Percentiles rank a stretch among this genome's conserved stretches.
Conservation (phyloP, 345 rosid genomes). For the Eutrema heterophyllum region DNA sequence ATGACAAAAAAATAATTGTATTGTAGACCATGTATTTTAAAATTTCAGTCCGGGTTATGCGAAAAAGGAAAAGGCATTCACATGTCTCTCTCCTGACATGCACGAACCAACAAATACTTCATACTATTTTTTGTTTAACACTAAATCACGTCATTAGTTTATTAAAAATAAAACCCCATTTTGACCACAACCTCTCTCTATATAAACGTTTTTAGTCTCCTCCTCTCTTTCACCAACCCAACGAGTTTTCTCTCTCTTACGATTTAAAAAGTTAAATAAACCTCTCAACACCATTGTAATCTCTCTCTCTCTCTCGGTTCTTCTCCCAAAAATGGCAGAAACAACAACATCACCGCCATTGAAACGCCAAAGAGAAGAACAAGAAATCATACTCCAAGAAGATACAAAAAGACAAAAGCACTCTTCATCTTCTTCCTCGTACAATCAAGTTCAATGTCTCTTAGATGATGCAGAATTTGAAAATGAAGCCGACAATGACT, state of each 20-base stretch:
- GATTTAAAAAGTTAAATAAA: background rate
- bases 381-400: conserved; percentile 25
- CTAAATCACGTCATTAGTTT: conserved; percentile 12
- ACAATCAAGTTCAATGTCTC: conserved; percentile 37
- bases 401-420: conserved; percentile 45
- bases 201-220: conserved; percentile 39
- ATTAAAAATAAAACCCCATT: background rate
- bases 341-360: conserved; percentile 15
- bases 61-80: conserved; percentile 22
- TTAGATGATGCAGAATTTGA: conserved; percentile 49
- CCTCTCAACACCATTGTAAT: background rate
- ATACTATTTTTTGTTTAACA: conserved; percentile 4
- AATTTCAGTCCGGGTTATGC: conserved; percentile 16
- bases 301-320: background rate
- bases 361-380: conserved; percentile 59
- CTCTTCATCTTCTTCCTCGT: conserved; percentile 24
- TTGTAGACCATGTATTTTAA: background rate
- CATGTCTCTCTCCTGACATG: conserved; percentile 30
- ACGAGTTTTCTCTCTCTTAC: background rate
- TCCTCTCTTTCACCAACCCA: conserved; percentile 44
- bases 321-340: conserved; percentile 40
- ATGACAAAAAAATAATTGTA: background rate
- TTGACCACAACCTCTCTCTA: conserved; percentile 54
- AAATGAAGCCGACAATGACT: conserved; percentile 45
- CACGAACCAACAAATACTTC: conserved; percentile 27